These are phyloP conservation scores for Poronia punctata DNA, from an alignment of 495 filamentous ascomycete genomes.

Conservation along the genomic window DNA sequence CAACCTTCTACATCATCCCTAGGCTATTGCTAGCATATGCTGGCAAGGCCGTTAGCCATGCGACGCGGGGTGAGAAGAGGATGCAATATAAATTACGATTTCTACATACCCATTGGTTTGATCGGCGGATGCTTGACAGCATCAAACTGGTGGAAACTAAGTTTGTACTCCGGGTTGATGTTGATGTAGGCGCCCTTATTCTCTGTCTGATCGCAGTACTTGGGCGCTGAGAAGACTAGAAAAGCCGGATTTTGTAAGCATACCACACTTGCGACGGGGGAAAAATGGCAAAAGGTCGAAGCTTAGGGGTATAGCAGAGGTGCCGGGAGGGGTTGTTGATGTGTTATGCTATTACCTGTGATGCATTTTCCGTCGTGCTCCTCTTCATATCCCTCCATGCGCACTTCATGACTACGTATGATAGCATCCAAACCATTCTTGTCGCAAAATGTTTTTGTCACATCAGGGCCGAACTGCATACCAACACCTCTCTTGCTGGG, in stretches of 20 bases:
- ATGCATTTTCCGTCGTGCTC: slow-evolving; percentile 96
- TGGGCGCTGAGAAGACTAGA: slow-evolving; percentile 90
- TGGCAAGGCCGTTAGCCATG: slow-evolving; percentile 37
- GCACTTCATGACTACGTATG: slow-evolving; percentile 94
- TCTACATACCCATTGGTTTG: slow-evolving; percentile 76
- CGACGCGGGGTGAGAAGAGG: neutral
- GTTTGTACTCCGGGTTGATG: slow-evolving; percentile 84
- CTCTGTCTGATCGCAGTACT: slow-evolving; percentile 94
- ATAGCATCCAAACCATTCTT: slow-evolving; percentile 89
- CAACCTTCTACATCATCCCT: slow-evolving; percentile 44
- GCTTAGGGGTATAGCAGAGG: too few species aligned
- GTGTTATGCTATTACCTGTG: too few species aligned
- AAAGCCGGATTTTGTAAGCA: slow-evolving; percentile 17
- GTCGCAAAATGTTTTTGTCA: slow-evolving; percentile 96
- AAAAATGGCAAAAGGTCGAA: slow-evolving; percentile 17
- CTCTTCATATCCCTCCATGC: slow-evolving; percentile 96
- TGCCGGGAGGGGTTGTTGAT: too few species aligned
- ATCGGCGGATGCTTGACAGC: slow-evolving; percentile 94
- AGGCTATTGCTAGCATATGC: slow-evolving; percentile 77
- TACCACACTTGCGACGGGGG: neutral
- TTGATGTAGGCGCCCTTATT: slow-evolving; percentile 99
- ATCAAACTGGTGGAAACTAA: slow-evolving; percentile 85
- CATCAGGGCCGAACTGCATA: slow-evolving; percentile 91
- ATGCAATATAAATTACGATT: neutral
- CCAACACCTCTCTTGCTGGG: slow-evolving; percentile 97